Evolutionary conservation across 1,139 yeast species (phyloP).

Genomic region (Debaryomyces robertsiae): DNA sequence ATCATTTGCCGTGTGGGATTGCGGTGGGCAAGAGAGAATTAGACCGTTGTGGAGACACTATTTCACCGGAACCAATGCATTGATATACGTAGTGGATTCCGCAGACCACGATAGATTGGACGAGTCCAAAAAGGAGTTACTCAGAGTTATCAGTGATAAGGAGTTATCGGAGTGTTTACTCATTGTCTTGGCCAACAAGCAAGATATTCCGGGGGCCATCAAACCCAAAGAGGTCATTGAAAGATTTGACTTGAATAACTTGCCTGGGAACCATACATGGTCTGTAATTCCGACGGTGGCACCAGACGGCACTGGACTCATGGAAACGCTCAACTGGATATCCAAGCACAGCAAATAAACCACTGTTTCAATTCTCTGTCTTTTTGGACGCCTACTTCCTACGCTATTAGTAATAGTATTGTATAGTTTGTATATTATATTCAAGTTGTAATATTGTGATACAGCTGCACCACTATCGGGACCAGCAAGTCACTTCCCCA

Average conservation of each 20-base stretch:
- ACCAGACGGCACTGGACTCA: slow-evolving; percentile 72
- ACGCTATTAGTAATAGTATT: slow-evolving; percentile 4
- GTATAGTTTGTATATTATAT: slow-evolving; percentile 8
- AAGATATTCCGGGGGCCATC: slow-evolving; percentile 67
- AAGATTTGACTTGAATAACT: slow-evolving; percentile 53
- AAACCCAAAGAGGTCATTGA: slow-evolving; percentile 69
- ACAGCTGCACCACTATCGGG: slow-evolving; percentile 15
- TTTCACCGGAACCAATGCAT: slow-evolving; percentile 92
- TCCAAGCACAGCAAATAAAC: slow-evolving; percentile 55
- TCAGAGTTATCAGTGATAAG: slow-evolving; percentile 74
- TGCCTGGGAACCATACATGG: slow-evolving; percentile 65
- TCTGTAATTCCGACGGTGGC: slow-evolving; percentile 79
- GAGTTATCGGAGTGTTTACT: slow-evolving; percentile 80
- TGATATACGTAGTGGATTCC: slow-evolving; percentile 88
- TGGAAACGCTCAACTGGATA: slow-evolving; percentile 76
- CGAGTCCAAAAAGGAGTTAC: slow-evolving; percentile 78
- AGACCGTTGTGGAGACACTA: slow-evolving; percentile 95
- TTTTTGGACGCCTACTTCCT: slow-evolving; percentile 5
- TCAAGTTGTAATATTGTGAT: neutral
- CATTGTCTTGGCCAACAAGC: slow-evolving; percentile 88
- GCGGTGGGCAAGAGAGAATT: slow-evolving; percentile 92
- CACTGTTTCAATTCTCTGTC: neutral
- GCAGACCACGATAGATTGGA: slow-evolving; percentile 71
- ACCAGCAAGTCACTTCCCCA: slow-evolving; percentile 53
- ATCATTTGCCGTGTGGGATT: slow-evolving; percentile 94